Base-by-base conservation (phyloP, 768 basidiomycete species). In the Lactifluus pinguis region DNA sequence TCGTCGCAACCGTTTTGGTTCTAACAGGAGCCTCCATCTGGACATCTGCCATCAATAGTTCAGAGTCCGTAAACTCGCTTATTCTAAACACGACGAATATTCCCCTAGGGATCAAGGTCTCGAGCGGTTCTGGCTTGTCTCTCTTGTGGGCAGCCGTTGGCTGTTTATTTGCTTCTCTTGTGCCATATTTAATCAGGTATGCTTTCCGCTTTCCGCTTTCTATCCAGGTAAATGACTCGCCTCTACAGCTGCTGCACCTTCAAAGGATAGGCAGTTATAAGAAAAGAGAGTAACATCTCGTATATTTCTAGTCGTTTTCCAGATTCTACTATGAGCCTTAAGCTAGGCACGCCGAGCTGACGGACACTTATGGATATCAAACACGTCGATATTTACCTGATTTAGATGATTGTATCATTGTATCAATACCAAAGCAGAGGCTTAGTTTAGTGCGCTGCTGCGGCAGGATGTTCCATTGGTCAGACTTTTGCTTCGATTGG, bases 131-230 rank as follows among this genome's bases (percentile, higher is more conserved):
- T 53, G 89, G 80, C 21, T 68, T 91, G 58, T 83, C 77, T 71
- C 72, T 92, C 49, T 74, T 82, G 9, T 92, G 90, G 90, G 85
- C 85, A 1, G 80, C 87, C 4, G 89, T 87, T 69, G 86, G 78
- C 30, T 81, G 80, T 69, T 76, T 91, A 41, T 71, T 82, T 41
- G 76, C 79, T 19, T 89, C 89, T 1, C 74, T 84, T 53, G 69
- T 87, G 45, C 90, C 90, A 14, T 92, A 90, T 69, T 79, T 88
- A 77, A 78, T 89, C 66, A 89, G 83, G 89, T 89, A 63, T 49
- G 83, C 70, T 17, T 15, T 11, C 15, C 7, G 47, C 7, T 32
- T 59, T 45, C 7, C 50, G 19, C 51, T 56, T 41, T 53, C 36
- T 8, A 38, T 53, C 6, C 7, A 49, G 19, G 15, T 29, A 50